Conservation (phyloP, 306 rosid species). For the Trifolium subterraneum region DNA sequence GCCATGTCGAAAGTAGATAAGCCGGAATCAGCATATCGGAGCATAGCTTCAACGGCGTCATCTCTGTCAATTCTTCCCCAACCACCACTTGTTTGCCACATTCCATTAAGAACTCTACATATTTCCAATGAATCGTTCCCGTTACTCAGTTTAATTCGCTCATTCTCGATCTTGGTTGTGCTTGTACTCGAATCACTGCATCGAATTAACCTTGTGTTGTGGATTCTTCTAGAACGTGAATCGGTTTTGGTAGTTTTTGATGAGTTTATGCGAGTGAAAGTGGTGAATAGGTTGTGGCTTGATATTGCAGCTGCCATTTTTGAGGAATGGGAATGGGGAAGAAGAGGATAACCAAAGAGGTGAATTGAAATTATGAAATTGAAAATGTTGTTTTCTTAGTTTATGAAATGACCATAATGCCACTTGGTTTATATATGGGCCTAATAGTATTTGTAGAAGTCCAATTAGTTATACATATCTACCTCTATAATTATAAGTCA, state of each 20-base stretch:
- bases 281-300: constrained; percentile 36
- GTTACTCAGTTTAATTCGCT: constrained; percentile 55
- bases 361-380: not conserved
- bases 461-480: too few relatives aligned
- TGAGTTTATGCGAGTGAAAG: constrained; percentile 40
- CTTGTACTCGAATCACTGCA: constrained; percentile 48
- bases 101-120: constrained; percentile 78
- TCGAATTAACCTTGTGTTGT: constrained; percentile 43
- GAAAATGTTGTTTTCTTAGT: not conserved
- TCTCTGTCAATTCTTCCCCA: constrained; percentile 89
- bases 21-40: constrained; percentile 84
- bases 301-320: constrained; percentile 49
- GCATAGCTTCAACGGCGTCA: constrained; percentile 89
- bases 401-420: constrained; percentile 35
- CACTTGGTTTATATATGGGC: not conserved
- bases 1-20: constrained; percentile 94
- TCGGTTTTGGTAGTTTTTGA: not conserved
- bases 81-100: constrained; percentile 94
- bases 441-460: not conserved
- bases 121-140: constrained; percentile 71
- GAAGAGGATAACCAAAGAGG: constrained; percentile 38
- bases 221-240: constrained; percentile 6
- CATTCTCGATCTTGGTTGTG: constrained; percentile 44
- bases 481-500: too few relatives aligned
- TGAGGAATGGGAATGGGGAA: not conserved